Evolutionary conservation across 73 alveolate species (phyloP).

Genomic region (Paramecium octaurelia): DNA sequence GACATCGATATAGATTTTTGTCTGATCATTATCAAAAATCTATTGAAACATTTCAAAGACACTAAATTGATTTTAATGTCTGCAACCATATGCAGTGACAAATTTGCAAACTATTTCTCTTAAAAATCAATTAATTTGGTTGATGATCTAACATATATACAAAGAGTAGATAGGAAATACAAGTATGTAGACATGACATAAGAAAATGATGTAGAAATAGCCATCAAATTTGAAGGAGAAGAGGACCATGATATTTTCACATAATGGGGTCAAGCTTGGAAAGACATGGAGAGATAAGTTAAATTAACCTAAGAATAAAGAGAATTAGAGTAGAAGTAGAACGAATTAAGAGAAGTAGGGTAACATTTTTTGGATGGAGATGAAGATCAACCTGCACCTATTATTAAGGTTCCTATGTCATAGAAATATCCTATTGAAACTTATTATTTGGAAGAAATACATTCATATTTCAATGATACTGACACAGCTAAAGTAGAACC

Average conservation of each 20-base stretch:
- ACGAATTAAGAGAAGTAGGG: slow-evolving; percentile 11
- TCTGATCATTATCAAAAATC: slow-evolving; percentile 82
- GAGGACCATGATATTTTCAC: neutral
- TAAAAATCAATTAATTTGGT: slow-evolving; percentile 51
- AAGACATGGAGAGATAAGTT: neutral
- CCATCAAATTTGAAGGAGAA: slow-evolving; percentile 9
- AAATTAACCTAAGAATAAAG: slow-evolving; percentile 38
- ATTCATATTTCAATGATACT: neutral
- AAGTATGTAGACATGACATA: neutral
- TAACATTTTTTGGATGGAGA: slow-evolving; percentile 38
- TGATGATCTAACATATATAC: slow-evolving; percentile 21
- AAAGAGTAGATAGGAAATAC: neutral
- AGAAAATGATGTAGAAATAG: neutral
- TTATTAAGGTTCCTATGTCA: neutral
- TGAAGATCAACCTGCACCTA: slow-evolving; percentile 51
- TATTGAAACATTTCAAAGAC: slow-evolving; percentile 60
- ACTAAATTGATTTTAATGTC: slow-evolving; percentile 91
- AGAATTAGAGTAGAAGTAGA: slow-evolving; percentile 28
- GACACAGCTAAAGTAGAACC: slow-evolving; percentile 22
- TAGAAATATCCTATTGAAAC: neutral
- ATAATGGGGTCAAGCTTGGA: slow-evolving; percentile 52
- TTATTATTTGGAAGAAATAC: neutral
- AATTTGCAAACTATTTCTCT: slow-evolving; percentile 84
- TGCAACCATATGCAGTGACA: slow-evolving; percentile 88
- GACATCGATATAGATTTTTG: slow-evolving; percentile 93